A percentile compares a stretch with the other conserved stretches of the same genome.
phyloP scores from a whole-genome alignment of 2,329 filamentous ascomycete genomes.

The Pseudopyrenochaeta lycopersici region DNA sequence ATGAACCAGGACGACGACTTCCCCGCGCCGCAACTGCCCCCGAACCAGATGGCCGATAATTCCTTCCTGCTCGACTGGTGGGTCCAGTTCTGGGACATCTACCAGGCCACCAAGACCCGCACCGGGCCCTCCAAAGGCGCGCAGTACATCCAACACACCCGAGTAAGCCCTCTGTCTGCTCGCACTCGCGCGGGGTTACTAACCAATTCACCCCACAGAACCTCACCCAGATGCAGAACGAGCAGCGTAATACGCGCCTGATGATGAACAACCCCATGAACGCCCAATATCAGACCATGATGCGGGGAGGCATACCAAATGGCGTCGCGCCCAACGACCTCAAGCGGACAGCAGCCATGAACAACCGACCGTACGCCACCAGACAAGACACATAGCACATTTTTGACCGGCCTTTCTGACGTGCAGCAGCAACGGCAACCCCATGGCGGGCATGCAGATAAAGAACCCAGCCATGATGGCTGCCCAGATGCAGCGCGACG shows the following conservation, averaged over 20 bases:
- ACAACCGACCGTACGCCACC: constrained; percentile 73
- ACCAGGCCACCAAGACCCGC: constrained; percentile 76
- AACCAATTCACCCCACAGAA: constrained; percentile 57
- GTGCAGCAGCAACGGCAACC: constrained; percentile 33
- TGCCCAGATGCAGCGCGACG: constrained; percentile 84
- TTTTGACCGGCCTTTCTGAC: constrained; percentile 16
- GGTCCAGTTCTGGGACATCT: constrained; percentile 96
- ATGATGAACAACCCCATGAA: constrained; percentile 69
- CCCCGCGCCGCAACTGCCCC: constrained; percentile 75
- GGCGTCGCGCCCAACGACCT: constrained; percentile 70
- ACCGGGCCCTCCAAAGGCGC: constrained; percentile 53
- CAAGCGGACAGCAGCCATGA: constrained; percentile 79
- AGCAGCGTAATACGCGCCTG: constrained; percentile 71
- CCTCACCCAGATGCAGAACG: constrained; percentile 77
- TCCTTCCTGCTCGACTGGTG: constrained; percentile 99
- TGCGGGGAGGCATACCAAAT: constrained; percentile 69
- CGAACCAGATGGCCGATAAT: constrained; percentile 68
- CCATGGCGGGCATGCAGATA: constrained; percentile 72
- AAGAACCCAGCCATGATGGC: constrained; percentile 66
- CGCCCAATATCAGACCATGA: constrained; percentile 65
- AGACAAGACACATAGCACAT: not conserved
- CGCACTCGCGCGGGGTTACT: constrained; percentile 8
- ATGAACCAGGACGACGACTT: constrained; percentile 88
- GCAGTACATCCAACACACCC: constrained; percentile 83
- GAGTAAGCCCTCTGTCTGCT: constrained; percentile 67